Evolutionary conservation across 139 green algal genomes (phyloP), one percentile per base, ranked within the genome.

Genomic region (Volvox reticuliferus): DNA sequence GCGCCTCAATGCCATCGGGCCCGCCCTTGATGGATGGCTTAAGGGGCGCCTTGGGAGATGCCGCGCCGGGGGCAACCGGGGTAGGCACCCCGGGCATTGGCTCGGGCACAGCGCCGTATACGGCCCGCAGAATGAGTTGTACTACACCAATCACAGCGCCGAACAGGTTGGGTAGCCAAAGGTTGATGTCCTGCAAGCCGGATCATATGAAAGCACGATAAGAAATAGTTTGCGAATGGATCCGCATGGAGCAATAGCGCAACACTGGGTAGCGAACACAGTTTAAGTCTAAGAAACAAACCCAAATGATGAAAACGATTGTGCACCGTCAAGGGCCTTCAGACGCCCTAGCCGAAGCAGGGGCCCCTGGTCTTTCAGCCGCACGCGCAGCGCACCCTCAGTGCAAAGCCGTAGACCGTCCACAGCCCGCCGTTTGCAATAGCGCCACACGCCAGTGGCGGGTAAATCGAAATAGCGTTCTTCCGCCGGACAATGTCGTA

Each of bases 361-460:
- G 44, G 44, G 44, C 44, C 44, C n/a, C 9, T 55, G 44, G 44
- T 55, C 44, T 55, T 55, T 55, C 44, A 18, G 18, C 73, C 26
- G 26, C 76, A 1, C 30, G 76, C 76, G 16, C 76, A 2, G 0
- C 82, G 5, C 62, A 80, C 86, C 71, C 36, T 37, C 9, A 90
- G 75, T 33, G 73, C 86, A 36, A 85, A 79, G n/a, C 83, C 62
- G 37, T 68, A 68, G 30, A 69, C 50, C 1, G 80, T 89, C 89
- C 89, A 92, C 89, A 92, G 24, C 14, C 81, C 32, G 44, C 89
- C 89, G 81, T 92, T 92, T 0, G 69, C 68, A 30, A 89, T 85
- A 71, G 89, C 68, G 16, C 20, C 69, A 1, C 32, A 19, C 13
- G 89, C 89, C 12, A 92, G 80, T 32, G 89, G 89, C n/a, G 68